These are phyloP conservation scores for Labyrinthula sp. DNA, from an alignment of 352 stramenopile species.

Conservation along the genomic window DNA sequence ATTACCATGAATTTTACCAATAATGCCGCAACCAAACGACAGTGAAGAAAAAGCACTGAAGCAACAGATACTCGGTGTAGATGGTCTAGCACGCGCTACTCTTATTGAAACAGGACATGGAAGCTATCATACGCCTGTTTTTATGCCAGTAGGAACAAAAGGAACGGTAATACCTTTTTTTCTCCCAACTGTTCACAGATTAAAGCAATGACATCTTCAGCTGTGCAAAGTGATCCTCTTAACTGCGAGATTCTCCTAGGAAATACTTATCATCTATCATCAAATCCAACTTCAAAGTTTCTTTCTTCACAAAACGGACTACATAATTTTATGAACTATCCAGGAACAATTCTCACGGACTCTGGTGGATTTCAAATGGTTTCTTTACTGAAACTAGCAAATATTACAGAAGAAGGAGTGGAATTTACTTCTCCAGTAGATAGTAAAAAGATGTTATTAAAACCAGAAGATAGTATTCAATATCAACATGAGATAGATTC, in stretches of 20 bases:
- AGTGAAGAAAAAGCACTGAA: too few species aligned
- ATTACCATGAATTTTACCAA: too few species aligned
- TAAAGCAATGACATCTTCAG: constrained; percentile 63
- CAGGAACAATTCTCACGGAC: constrained; percentile 77
- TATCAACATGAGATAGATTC: constrained; percentile 84
- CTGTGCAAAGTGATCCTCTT: constrained; percentile 48
- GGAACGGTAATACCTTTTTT: constrained; percentile 33
- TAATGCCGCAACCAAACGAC: too few species aligned
- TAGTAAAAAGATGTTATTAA: constrained; percentile 66
- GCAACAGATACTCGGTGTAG: too few species aligned
- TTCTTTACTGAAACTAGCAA: constrained; percentile 69
- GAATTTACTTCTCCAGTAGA: constrained; percentile 67
- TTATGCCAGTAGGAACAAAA: constrained; percentile 91
- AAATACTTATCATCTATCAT: constrained; percentile 90
- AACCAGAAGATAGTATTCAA: constrained; percentile 65
- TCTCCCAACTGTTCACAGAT: too few species aligned
- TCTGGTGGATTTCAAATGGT: constrained; percentile 96
- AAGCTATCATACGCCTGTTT: constrained; percentile 65
- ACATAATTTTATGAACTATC: constrained; percentile 85
- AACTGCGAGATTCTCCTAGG: constrained; percentile 70
- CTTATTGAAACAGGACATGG: too few species aligned
- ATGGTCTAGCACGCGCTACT: too few species aligned
- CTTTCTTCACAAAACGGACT: constrained; percentile 59
- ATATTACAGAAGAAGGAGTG: constrained; percentile 73
- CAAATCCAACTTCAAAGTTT: constrained; percentile 66